phyloP scores from a whole-genome alignment of 1,139 yeast species.

The Kurtzmaniella quercitrusa region DNA sequence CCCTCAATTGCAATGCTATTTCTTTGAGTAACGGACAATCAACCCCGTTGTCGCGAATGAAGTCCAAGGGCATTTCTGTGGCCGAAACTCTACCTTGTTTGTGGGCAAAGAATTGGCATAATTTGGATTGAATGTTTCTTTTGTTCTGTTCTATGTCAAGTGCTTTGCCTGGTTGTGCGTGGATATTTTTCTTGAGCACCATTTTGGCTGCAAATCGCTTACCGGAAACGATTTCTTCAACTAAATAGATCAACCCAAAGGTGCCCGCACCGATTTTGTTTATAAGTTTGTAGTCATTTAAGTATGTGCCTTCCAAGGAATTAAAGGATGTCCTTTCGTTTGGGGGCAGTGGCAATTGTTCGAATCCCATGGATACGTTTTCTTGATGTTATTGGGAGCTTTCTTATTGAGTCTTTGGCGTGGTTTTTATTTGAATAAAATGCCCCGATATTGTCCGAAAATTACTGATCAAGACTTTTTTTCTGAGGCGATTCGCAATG shows the following conservation, averaged over 20 bases:
- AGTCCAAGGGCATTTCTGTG: conserved; percentile 38
- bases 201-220: conserved; percentile 69
- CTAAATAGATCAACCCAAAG: conserved; percentile 78
- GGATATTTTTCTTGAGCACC: conserved; percentile 44
- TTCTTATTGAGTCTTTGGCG: neutral
- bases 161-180: conserved; percentile 7
- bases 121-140: conserved; percentile 26
- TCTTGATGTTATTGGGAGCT: neutral
- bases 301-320: conserved; percentile 13
- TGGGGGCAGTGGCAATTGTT: conserved; percentile 2
- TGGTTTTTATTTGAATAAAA: neutral
- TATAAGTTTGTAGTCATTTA: conserved; percentile 25
- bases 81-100: conserved; percentile 10
- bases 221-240: conserved; percentile 50
- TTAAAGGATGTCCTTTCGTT: neutral
- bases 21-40: conserved; percentile 57
- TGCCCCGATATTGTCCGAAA: conserved; percentile 1
- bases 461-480: neutral
- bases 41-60: conserved; percentile 38
- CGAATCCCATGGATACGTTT: neutral
- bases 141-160: conserved; percentile 28
- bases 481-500: neutral
- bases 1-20: conserved; percentile 66
- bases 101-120: conserved; percentile 26
- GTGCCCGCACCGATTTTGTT: conserved; percentile 84